Percentiles rank a stretch among this genome's conserved stretches.
These are phyloP conservation scores for Hypseocharis bilobata DNA, from an alignment of 441 rosid genomes.

Conservation along the genomic window DNA sequence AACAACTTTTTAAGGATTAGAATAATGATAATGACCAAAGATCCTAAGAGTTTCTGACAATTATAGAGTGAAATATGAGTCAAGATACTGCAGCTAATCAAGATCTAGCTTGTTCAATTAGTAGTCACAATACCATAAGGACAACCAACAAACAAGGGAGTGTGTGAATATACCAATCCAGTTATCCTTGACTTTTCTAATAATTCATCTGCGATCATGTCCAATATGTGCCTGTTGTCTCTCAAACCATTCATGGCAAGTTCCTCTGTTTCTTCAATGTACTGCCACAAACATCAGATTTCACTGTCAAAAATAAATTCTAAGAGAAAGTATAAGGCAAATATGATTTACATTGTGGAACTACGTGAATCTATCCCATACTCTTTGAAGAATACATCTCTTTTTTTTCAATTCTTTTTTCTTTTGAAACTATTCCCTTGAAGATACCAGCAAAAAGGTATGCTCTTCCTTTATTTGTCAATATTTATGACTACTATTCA, in stretches of 20 bases:
- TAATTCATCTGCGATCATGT: constrained; percentile 53
- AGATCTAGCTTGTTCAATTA: neutral
- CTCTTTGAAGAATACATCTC: neutral
- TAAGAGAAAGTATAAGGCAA: neutral
- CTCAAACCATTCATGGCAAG: constrained; percentile 75
- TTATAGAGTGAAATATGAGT: neutral
- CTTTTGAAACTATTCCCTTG: neutral
- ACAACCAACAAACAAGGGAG: neutral
- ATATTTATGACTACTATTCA: no score
- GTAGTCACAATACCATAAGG: neutral
- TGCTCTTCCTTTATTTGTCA: neutral
- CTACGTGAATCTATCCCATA: neutral
- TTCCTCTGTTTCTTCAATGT: constrained; percentile 85
- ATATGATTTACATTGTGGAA: neutral
- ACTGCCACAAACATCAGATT: constrained; percentile 42
- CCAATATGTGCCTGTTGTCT: constrained; percentile 62
- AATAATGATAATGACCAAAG: neutral
- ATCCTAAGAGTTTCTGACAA: neutral
- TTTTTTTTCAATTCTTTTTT: no score
- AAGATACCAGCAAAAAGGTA: neutral
- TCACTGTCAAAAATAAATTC: constrained; percentile 11
- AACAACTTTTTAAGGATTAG: neutral
- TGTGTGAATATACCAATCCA: constrained; percentile 58
- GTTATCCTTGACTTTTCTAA: constrained; percentile 76
- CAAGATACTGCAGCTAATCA: neutral